Conservation (phyloP, 2,329 filamentous ascomycete genomes). For the Talaromyces sp. region DNA sequence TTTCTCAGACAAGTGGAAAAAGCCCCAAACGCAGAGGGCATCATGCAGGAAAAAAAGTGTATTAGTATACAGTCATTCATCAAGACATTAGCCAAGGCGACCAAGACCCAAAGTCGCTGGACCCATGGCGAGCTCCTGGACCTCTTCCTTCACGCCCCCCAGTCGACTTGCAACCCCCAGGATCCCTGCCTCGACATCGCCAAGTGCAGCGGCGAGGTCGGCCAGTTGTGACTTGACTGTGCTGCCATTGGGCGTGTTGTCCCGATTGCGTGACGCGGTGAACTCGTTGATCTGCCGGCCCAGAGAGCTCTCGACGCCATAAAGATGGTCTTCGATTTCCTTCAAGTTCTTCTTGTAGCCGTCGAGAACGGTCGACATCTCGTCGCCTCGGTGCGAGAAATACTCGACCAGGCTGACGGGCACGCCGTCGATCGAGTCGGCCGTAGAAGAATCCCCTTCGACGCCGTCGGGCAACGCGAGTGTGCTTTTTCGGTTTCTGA, state of each 20-base stretch:
- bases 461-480: constrained; percentile 44
- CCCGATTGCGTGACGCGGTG: constrained; percentile 35
- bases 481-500: constrained; percentile 32
- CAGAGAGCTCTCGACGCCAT: constrained; percentile 56
- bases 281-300: constrained; percentile 56
- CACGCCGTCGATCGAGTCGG: constrained; percentile 44
- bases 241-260: constrained; percentile 32
- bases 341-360: constrained; percentile 54
- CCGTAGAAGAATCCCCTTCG: constrained; percentile 31
- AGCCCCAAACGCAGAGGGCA: background rate
- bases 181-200: constrained; percentile 61
- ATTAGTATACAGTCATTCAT: background rate
- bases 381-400: constrained; percentile 58
- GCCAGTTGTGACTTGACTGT: constrained; percentile 39
- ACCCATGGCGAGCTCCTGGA: constrained; percentile 52
- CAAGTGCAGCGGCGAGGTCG: constrained; percentile 52
- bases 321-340: constrained; percentile 61
- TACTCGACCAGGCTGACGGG: constrained; percentile 58
- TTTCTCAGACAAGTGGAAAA: background rate
- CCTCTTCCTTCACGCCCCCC: constrained; percentile 53
- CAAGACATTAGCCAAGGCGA: constrained; percentile 12
- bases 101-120: constrained; percentile 24
- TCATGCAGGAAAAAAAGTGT: background rate
- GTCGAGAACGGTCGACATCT: constrained; percentile 53
- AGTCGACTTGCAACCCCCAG: constrained; percentile 57